These are phyloP conservation scores for Euphorbia pulcherrima DNA, from an alignment of 345 rosid species.

Conservation along the genomic window DNA sequence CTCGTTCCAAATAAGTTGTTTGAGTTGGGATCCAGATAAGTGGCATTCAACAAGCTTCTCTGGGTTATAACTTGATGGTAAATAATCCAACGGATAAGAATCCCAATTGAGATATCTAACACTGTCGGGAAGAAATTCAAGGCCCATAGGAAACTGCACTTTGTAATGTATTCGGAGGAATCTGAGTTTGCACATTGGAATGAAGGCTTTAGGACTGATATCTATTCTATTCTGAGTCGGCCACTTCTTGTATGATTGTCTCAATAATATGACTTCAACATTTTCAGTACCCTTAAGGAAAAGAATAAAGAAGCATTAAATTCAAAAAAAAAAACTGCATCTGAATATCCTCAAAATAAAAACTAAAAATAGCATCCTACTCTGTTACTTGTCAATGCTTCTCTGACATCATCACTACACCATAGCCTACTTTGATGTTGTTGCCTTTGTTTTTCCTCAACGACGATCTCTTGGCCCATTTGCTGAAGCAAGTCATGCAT, in stretches of 20 bases:
- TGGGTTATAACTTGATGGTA: not conserved
- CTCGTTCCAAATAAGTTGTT: slow-evolving; percentile 7
- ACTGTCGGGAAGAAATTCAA: slow-evolving; percentile 9
- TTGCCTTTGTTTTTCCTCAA: not conserved
- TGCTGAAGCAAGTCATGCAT: slow-evolving; percentile 2
- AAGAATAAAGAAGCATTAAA: not conserved
- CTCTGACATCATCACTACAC: too few relatives aligned
- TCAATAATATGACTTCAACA: not conserved
- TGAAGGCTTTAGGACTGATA: not conserved
- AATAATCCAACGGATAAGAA: not conserved
- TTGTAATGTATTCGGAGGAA: not conserved
- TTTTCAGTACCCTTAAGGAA: not conserved
- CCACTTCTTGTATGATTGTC: not conserved
- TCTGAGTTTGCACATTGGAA: not conserved
- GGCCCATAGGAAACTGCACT: not conserved
- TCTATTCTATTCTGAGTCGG: not conserved
- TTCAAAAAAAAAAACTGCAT: too few relatives aligned
- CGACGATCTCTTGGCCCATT: slow-evolving; percentile 3
- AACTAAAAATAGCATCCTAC: not conserved
- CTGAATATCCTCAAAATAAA: not conserved
- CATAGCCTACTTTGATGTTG: too few relatives aligned
- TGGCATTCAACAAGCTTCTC: slow-evolving; percentile 1
- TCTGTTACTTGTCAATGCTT: too few relatives aligned
- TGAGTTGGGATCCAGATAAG: not conserved
- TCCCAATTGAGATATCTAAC: not conserved